A percentile compares a stretch with the other conserved stretches of the same genome.
phyloP scores from a whole-genome alignment of 176 grass and related monocot genomes.

The Chrysopogon serrulatus region DNA sequence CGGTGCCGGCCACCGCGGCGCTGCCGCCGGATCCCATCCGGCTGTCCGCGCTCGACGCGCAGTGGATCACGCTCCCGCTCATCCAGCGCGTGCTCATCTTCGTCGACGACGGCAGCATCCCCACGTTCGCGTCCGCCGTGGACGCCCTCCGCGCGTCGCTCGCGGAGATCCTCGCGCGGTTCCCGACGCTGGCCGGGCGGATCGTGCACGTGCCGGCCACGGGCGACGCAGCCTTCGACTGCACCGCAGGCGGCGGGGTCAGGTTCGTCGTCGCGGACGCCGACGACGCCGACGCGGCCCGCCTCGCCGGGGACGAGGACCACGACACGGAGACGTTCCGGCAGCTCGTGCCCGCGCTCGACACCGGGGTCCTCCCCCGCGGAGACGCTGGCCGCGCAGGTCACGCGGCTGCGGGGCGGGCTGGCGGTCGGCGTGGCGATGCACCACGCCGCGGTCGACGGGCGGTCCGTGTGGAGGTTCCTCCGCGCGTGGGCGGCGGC shows the following conservation, averaged over 20 bases:
- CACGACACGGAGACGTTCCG: slow-evolving; percentile 15
- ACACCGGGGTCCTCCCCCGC: slow-evolving; percentile 26
- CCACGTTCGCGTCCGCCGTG: slow-evolving; percentile 34
- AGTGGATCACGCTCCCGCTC: slow-evolving; percentile 18
- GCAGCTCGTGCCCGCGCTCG: slow-evolving; percentile 32
- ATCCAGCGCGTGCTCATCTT: slow-evolving; percentile 26
- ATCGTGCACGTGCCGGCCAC: not conserved
- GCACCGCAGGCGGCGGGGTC: slow-evolving; percentile 5
- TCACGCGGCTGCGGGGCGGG: slow-evolving; percentile 8
- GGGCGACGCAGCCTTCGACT: slow-evolving; percentile 31
- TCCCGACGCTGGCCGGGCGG: slow-evolving; percentile 11
- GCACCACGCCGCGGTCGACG: slow-evolving; percentile 22
- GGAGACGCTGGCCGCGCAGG: slow-evolving; percentile 39
- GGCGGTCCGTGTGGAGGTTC: slow-evolving; percentile 28
- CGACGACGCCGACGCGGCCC: not conserved
- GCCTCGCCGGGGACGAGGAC: not conserved
- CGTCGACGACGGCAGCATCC: not conserved
- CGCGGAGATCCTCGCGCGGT: not conserved
- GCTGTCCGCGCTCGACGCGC: slow-evolving; percentile 20
- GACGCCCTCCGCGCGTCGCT: slow-evolving; percentile 39
- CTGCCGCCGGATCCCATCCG: not conserved
- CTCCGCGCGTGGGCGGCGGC: not conserved
- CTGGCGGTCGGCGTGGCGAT: slow-evolving; percentile 23
- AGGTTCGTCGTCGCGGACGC: slow-evolving; percentile 31
- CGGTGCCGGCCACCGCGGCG: not conserved